Conservation (phyloP, 2,329 filamentous ascomycete species). For the Fusarium clavum region DNA sequence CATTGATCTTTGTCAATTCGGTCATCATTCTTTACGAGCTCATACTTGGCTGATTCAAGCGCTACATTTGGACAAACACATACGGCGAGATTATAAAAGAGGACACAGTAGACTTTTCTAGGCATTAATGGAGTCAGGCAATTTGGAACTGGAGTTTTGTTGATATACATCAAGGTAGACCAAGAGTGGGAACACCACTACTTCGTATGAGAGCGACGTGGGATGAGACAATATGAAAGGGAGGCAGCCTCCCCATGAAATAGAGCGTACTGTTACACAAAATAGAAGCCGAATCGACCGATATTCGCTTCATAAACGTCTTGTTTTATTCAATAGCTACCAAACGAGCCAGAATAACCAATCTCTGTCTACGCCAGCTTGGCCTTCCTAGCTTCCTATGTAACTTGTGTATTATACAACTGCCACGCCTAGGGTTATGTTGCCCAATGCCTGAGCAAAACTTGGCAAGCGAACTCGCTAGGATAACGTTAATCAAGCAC, state of each 20-base stretch:
- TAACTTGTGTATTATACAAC: slow-evolving; percentile 40
- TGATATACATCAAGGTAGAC: slow-evolving; percentile 22
- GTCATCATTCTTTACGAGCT: slow-evolving; percentile 87
- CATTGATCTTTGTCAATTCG: slow-evolving; percentile 84
- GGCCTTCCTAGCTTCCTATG: slow-evolving; percentile 22
- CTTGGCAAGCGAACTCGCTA: slow-evolving; percentile 13
- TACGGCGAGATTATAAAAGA: slow-evolving; percentile 19
- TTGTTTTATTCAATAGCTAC: slow-evolving; percentile 23
- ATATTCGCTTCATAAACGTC: slow-evolving; percentile 15
- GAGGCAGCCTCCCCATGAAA: not conserved
- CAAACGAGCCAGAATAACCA: slow-evolving; percentile 13
- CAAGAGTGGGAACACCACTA: slow-evolving; percentile 5
- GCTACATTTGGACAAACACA: not conserved
- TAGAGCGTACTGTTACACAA: not conserved
- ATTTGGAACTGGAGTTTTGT: slow-evolving; percentile 37
- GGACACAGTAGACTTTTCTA: slow-evolving; percentile 34
- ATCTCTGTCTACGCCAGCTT: slow-evolving; percentile 5
- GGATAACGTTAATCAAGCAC: slow-evolving; percentile 20
- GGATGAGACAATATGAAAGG: not conserved
- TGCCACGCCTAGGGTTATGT: slow-evolving; percentile 3
- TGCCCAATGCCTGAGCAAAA: slow-evolving; percentile 7
- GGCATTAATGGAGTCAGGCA: slow-evolving; percentile 40
- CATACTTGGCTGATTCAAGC: slow-evolving; percentile 70
- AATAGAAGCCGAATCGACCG: not conserved
- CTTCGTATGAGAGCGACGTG: slow-evolving; percentile 11